phyloP scores from a whole-genome alignment of 2,329 filamentous ascomycete genomes.

The Pseudocercospora fuligena region DNA sequence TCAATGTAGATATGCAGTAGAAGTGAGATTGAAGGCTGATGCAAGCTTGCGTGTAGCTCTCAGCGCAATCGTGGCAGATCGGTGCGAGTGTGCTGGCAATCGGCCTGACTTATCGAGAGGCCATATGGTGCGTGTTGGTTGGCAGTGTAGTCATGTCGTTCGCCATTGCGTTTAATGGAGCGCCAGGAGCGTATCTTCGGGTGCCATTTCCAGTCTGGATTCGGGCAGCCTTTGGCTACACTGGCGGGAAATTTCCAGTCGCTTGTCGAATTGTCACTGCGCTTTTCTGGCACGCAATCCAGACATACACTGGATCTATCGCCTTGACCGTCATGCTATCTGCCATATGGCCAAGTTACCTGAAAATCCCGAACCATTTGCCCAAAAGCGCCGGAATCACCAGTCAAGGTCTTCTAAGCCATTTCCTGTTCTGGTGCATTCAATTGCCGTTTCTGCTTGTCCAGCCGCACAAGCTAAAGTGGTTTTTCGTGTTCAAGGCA shows the following conservation, averaged over 20 bases:
- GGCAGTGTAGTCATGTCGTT: constrained; percentile 40
- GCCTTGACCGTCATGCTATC: constrained; percentile 57
- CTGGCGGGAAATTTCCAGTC: constrained; percentile 60
- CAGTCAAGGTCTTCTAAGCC: constrained; percentile 60
- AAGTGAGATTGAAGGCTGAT: neutral
- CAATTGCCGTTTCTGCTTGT: constrained; percentile 59
- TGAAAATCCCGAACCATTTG: constrained; percentile 58
- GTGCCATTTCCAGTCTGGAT: constrained; percentile 62
- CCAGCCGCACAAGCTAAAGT: constrained; percentile 59
- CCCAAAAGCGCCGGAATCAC: constrained; percentile 58
- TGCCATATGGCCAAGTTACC: constrained; percentile 64
- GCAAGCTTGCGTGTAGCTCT: neutral
- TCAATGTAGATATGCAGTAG: neutral
- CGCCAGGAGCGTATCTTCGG: constrained; percentile 57
- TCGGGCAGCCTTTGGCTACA: constrained; percentile 62
- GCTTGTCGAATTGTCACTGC: constrained; percentile 59
- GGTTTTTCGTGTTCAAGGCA: constrained; percentile 37
- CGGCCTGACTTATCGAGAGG: constrained; percentile 50
- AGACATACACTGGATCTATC: constrained; percentile 66
- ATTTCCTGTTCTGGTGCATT: constrained; percentile 63
- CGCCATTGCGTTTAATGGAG: constrained; percentile 43
- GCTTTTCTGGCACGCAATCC: constrained; percentile 69
- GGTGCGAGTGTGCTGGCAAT: constrained; percentile 53
- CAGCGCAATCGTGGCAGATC: constrained; percentile 48
- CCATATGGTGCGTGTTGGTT: constrained; percentile 42